phyloP scores from a whole-genome alignment of 495 filamentous ascomycete genomes.

The Astrothelium subdiscretum region DNA sequence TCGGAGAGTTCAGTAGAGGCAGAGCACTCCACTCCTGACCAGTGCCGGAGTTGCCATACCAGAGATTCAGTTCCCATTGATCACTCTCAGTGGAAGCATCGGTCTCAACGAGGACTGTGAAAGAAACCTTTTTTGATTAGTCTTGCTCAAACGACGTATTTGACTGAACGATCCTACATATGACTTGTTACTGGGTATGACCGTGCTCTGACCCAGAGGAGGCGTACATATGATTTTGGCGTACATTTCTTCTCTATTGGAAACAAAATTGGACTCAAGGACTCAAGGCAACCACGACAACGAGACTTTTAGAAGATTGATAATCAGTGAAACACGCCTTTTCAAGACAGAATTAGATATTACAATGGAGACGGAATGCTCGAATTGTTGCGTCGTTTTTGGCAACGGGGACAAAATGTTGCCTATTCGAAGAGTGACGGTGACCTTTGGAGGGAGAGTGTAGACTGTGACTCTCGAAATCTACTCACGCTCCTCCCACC shows the following conservation, averaged over 20 bases:
- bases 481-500: too few species aligned
- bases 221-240: slow-evolving; percentile 48
- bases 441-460: too few species aligned
- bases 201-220: slow-evolving; percentile 50
- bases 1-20: slow-evolving; percentile 25
- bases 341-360: too few species aligned
- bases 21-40: neutral
- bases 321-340: too few species aligned
- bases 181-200: too few species aligned
- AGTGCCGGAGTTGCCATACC: slow-evolving; percentile 27
- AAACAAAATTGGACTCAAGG: neutral
- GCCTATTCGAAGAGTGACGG: too few species aligned
- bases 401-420: too few species aligned
- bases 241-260: slow-evolving; percentile 27
- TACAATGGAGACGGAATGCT: too few species aligned
- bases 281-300: neutral
- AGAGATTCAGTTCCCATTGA: slow-evolving; percentile 62
- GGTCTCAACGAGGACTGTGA: slow-evolving; percentile 64
- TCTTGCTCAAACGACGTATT: neutral
- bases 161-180: neutral
- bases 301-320: too few species aligned
- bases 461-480: too few species aligned
- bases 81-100: slow-evolving; percentile 38
- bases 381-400: too few species aligned
- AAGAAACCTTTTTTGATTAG: slow-evolving; percentile 32